Base-by-base conservation (phyloP, 345 rosid species). In the Eutrema japonicum region DNA sequence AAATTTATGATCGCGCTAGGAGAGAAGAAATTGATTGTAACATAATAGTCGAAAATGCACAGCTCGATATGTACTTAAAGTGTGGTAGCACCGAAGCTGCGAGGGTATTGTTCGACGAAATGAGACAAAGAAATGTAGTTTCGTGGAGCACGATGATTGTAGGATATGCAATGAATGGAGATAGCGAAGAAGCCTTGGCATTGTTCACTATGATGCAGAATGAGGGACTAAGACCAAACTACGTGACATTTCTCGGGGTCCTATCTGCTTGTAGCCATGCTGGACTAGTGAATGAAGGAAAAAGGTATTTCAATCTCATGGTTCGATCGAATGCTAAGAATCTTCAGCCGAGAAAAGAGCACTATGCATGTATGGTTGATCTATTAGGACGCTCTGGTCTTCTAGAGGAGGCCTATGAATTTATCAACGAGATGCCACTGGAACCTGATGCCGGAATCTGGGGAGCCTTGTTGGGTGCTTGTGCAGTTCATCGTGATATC, bases 341-440 rank as follows among this genome's bases (percentile, higher is more conserved):
- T 63, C 50, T 78, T 71, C 43, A 38, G 54, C 88, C 80, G n/a
- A 68, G 83, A 33, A 81, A 70, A 70, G 84, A 85, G 68, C 84
- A 85, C 68, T 81, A 82, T 75, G 77, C 81, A 7, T 83, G 82
- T 70, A 83, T 85, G 81, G 84, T 83, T 57, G 85, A 85, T 73
- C 75, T 81, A 45, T 65, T 81, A 56, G 85, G 85, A 53, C 80
- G 80, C 32, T 72, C 85, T 16, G 77, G 85, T 57, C 74, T 68
- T 73, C 67, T 83, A 37, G 45, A 75, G 35, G 83, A 81, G 70
- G 86, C 88, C 29, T 79, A 70, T 66, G 73, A 72, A 1, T 73
- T 85, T 73, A 78, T 82, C 56, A 47, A 70, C 57, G 65, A 68
- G 7, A 85, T 85, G 85, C 84, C 85, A 8, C 4, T 73, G 33